Evolutionary conservation across 2,329 filamentous ascomycete species (phyloP).

Genomic region (Bipolaris bicolor): DNA sequence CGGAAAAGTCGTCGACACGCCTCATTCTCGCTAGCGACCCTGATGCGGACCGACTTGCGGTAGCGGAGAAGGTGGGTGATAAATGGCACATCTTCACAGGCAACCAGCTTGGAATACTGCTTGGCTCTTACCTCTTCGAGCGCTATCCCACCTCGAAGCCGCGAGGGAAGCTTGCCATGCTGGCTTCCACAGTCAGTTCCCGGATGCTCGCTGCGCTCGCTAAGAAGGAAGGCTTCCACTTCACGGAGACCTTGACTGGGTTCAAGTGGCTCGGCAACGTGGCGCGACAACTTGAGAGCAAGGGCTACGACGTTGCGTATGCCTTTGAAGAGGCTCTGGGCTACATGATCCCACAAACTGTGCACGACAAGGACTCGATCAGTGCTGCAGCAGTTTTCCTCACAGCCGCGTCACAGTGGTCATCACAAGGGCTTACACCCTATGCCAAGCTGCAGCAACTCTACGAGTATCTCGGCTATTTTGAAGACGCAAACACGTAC

Average conservation of each 20-base stretch:
- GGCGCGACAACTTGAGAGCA: conserved; percentile 57
- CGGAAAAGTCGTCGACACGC: conserved; percentile 55
- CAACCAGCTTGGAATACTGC: conserved; percentile 67
- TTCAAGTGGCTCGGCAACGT: conserved; percentile 73
- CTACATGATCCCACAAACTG: conserved; percentile 68
- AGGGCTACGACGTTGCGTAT: conserved; percentile 60
- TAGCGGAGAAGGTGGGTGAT: conserved; percentile 63
- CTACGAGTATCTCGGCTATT: conserved; percentile 64
- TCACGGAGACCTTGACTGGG: conserved; percentile 67
- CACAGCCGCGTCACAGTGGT: conserved; percentile 60
- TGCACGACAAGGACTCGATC: conserved; percentile 70
- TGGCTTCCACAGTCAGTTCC: conserved; percentile 69
- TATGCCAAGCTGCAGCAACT: conserved; percentile 63
- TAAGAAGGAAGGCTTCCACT: conserved; percentile 60
- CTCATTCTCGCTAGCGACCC: conserved; percentile 69
- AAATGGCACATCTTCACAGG: conserved; percentile 67
- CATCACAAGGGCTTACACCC: conserved; percentile 60
- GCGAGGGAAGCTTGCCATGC: conserved; percentile 58
- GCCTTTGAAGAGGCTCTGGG: conserved; percentile 71
- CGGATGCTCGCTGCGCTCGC: conserved; percentile 67
- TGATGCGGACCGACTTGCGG: conserved; percentile 69
- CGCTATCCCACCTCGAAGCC: conserved; percentile 48
- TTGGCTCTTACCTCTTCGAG: conserved; percentile 64
- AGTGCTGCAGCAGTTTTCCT: conserved; percentile 66
- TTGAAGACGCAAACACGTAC: conserved; percentile 69